Evolutionary conservation across 495 filamentous ascomycete genomes (phyloP).

Genomic region (Trichoderma reesei): DNA sequence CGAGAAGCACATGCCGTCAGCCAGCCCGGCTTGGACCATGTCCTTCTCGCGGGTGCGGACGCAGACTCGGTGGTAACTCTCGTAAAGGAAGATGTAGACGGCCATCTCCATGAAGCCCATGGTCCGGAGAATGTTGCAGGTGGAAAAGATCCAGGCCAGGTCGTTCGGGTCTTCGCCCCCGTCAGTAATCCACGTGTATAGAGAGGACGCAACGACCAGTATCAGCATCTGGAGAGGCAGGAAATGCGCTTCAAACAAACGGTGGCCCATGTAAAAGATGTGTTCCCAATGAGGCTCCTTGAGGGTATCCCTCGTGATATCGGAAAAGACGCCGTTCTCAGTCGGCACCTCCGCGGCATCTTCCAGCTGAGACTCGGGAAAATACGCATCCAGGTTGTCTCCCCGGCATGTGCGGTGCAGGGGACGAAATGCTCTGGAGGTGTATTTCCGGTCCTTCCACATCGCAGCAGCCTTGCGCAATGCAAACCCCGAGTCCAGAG

Average conservation of each 20-base stretch:
- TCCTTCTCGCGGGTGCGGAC: conserved; percentile 48
- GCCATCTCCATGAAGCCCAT: conserved; percentile 50
- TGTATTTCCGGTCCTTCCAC: conserved; percentile 41
- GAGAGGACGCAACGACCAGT: conserved; percentile 47
- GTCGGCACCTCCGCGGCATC: conserved; percentile 24
- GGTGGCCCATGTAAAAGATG: conserved; percentile 42
- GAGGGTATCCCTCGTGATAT: conserved; percentile 35
- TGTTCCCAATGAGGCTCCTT: conserved; percentile 35
- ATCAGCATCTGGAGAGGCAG: conserved; percentile 53
- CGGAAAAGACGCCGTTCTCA: conserved; percentile 39
- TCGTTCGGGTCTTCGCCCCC: conserved; percentile 36
- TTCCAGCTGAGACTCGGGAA: conserved; percentile 33
- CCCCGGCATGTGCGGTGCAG: conserved; percentile 32
- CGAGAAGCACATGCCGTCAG: conserved; percentile 49
- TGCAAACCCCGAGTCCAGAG: conserved; percentile 55
- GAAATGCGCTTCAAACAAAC: conserved; percentile 62
- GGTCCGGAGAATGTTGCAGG: conserved; percentile 49
- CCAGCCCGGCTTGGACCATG: conserved; percentile 50
- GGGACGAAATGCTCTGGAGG: conserved; percentile 38
- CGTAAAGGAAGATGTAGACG: conserved; percentile 51
- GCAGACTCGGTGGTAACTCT: conserved; percentile 49
- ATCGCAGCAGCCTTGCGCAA: conserved; percentile 37
- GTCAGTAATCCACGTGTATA: conserved; percentile 43
- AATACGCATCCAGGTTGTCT: conserved; percentile 34
- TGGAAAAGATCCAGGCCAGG: conserved; percentile 41